phyloP scores from a whole-genome alignment of 257 asterid species.

The Fraxinus quadrangulata region DNA sequence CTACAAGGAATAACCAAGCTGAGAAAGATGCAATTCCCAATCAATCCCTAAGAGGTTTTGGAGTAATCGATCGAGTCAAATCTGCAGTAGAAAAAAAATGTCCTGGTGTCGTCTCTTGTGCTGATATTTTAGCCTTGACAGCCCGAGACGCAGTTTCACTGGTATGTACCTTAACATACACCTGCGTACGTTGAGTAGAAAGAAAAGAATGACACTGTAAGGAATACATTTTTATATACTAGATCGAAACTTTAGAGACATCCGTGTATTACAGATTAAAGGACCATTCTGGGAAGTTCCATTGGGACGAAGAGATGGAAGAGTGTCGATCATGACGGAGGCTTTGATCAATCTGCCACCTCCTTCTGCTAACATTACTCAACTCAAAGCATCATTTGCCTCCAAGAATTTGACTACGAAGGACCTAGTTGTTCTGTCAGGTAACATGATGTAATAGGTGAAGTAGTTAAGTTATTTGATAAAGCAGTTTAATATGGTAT shows the following conservation, averaged over 20 bases:
- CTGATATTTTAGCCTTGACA: conserved; percentile 66
- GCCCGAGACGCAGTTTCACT: conserved; percentile 48
- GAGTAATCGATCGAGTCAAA: conserved; percentile 55
- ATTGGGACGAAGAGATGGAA: conserved; percentile 61
- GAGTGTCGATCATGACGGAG: conserved; percentile 37
- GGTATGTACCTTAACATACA: conserved; percentile 24
- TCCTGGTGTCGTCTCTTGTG: conserved; percentile 76
- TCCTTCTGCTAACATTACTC: conserved; percentile 46
- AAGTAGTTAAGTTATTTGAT: too few relatives aligned
- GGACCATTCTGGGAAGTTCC: conserved; percentile 57
- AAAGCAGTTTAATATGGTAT: too few relatives aligned
- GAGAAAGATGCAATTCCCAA: conserved; percentile 66
- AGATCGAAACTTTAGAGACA: too few relatives aligned
- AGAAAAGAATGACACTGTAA: too few relatives aligned
- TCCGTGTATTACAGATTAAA: conserved; percentile 22
- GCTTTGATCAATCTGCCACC: conserved; percentile 43
- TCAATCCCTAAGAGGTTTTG: conserved; percentile 47
- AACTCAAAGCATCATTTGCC: conserved; percentile 40
- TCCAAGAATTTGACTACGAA: conserved; percentile 46
- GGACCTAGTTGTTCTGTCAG: conserved; percentile 64
- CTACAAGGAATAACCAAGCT: conserved; percentile 39
- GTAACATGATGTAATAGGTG: conserved; percentile 23
- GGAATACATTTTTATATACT: background rate
- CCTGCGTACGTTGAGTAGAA: too few relatives aligned
- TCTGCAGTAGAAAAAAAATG: conserved; percentile 52